phyloP scores from a whole-genome alignment of 192 early-diverging fungal species.

The Ramicandelaber brevisporus region DNA sequence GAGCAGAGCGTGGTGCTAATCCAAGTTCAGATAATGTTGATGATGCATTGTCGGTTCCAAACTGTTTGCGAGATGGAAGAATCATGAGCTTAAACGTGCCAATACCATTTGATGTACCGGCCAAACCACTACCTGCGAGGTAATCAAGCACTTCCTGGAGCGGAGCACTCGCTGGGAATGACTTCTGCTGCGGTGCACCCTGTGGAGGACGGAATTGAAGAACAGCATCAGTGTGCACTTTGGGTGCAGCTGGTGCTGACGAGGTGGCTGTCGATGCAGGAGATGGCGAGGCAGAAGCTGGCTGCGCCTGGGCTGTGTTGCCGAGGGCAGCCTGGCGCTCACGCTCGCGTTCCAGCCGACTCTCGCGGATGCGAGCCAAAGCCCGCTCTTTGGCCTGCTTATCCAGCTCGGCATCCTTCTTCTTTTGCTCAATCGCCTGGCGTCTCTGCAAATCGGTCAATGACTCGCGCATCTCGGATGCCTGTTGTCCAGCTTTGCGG shows the following conservation, averaged over 20 bases:
- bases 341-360: conserved; percentile 32
- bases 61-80: conserved; percentile 36
- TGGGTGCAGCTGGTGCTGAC: conserved; percentile 8
- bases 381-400: conserved; percentile 26
- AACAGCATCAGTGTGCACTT: conserved; percentile 23
- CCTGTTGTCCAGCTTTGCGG: conserved; percentile 30
- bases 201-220: conserved; percentile 54
- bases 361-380: conserved; percentile 35
- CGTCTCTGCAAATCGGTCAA: conserved; percentile 10
- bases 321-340: too few relatives aligned
- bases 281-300: conserved; percentile 1
- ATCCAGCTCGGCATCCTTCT: conserved; percentile 38
- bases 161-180: conserved; percentile 11
- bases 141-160: conserved; percentile 26
- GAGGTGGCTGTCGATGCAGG: conserved; percentile 6
- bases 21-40: conserved; percentile 36
- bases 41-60: conserved; percentile 17
- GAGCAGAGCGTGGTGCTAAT: conserved; percentile 31
- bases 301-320: conserved; percentile 13
- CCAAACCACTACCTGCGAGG: conserved; percentile 22
- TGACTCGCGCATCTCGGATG: conserved; percentile 22
- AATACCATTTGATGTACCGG: conserved; percentile 6
- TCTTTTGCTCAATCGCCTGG: conserved; percentile 31
- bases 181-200: conserved; percentile 9
- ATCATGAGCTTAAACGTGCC: conserved; percentile 24